Percentiles rank a stretch among this genome's conserved stretches.
phyloP scores from a whole-genome alignment of 352 stramenopile genomes.

The Globisporangium nunn region DNA sequence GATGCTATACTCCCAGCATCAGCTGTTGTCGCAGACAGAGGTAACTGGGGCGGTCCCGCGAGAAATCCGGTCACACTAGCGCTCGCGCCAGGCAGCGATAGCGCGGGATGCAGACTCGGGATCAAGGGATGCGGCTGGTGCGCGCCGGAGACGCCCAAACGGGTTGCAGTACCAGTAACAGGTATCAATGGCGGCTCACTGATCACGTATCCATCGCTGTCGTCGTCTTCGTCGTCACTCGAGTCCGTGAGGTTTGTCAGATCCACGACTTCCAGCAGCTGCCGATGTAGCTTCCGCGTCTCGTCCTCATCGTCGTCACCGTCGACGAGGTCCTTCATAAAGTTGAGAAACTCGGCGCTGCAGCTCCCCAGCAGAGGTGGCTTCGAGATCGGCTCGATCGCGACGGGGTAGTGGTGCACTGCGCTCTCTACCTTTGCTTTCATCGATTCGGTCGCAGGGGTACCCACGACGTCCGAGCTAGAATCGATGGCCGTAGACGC shows the following conservation, averaged over 20 bases:
- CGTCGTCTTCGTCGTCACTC: constrained; percentile 27
- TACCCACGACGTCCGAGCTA: background rate
- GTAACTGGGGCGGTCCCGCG: background rate
- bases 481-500: background rate
- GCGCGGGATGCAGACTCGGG: background rate
- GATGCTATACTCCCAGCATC: constrained; percentile 1
- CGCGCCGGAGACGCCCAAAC: background rate
- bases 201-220: constrained; percentile 22
- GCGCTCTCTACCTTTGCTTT: background rate
- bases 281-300: constrained; percentile 21
- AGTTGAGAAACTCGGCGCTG: constrained; percentile 32
- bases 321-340: constrained; percentile 39
- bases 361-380: constrained; percentile 23
- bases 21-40: background rate
- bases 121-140: constrained; percentile 2
- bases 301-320: constrained; percentile 34
- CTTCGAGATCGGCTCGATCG: constrained; percentile 6
- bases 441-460: background rate
- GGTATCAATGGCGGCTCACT: background rate
- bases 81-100: background rate
- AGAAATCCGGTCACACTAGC: background rate
- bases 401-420: background rate
- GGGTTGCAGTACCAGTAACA: background rate
- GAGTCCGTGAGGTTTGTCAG: constrained; percentile 55
- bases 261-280: constrained; percentile 52